A percentile compares a stretch with the other conserved stretches of the same genome.
These are phyloP conservation scores for Jackrogersella multiformis DNA, from an alignment of 495 filamentous ascomycete genomes.

Conservation along the genomic window DNA sequence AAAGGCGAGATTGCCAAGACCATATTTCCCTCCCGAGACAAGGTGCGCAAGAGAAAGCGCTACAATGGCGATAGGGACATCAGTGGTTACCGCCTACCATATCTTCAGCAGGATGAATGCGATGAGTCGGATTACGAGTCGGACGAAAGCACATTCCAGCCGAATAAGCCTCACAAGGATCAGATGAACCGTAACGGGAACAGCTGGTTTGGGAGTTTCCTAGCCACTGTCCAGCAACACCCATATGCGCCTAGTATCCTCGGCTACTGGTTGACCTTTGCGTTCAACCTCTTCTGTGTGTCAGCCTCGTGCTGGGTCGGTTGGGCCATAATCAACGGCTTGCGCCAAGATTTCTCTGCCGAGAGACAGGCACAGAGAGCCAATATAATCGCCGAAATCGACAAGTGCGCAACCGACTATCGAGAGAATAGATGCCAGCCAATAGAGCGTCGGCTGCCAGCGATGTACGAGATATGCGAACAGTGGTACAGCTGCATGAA, in stretches of 20 bases:
- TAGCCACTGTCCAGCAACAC: slow-evolving; percentile 77
- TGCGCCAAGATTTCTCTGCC: slow-evolving; percentile 78
- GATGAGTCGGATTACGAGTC: slow-evolving; percentile 69
- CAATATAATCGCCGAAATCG: slow-evolving; percentile 76
- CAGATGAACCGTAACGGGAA: slow-evolving; percentile 50
- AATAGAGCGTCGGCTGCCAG: slow-evolving; percentile 67
- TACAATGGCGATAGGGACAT: slow-evolving; percentile 53
- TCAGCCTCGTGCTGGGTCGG: slow-evolving; percentile 73
- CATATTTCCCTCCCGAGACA: slow-evolving; percentile 45
- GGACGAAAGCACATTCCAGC: slow-evolving; percentile 49
- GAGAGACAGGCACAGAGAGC: slow-evolving; percentile 70
- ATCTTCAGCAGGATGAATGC: slow-evolving; percentile 55
- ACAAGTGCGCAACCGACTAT: slow-evolving; percentile 73
- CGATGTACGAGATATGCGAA: slow-evolving; percentile 75
- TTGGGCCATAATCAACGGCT: slow-evolving; percentile 72
- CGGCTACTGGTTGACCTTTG: slow-evolving; percentile 83
- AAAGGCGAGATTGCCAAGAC: slow-evolving; percentile 53
- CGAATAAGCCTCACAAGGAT: slow-evolving; percentile 34
- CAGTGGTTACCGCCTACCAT: slow-evolving; percentile 52
- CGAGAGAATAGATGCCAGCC: slow-evolving; percentile 75
- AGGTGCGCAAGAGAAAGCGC: slow-evolving; percentile 59
- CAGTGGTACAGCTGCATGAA: slow-evolving; percentile 90
- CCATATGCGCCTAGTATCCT: slow-evolving; percentile 87
- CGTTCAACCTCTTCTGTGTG: slow-evolving; percentile 79
- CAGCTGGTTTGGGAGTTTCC: slow-evolving; percentile 63